Conservation (phyloP, 345 rosid species). For the Odontarrhena argentea region DNA sequence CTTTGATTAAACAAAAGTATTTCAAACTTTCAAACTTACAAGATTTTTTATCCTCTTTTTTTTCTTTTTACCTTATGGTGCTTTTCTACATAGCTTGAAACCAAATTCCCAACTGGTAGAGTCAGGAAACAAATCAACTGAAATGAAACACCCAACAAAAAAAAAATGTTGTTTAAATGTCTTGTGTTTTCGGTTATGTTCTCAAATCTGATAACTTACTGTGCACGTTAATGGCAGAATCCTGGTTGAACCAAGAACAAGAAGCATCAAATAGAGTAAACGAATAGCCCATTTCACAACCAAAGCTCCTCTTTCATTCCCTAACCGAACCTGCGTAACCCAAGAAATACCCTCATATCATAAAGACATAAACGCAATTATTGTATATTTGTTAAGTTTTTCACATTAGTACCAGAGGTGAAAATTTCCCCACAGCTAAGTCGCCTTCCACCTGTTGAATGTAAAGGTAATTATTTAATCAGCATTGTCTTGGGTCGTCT, state of each 20-base stretch:
- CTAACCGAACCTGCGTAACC: conserved; percentile 65
- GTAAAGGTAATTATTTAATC: neutral
- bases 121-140: conserved; percentile 79
- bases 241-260: conserved; percentile 56
- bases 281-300: conserved; percentile 54
- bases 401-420: conserved; percentile 66
- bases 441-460: conserved; percentile 72
- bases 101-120: conserved; percentile 65
- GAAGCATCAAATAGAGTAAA: conserved; percentile 50
- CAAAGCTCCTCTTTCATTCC: conserved; percentile 63
- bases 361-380: neutral
- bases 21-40: neutral
- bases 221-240: conserved; percentile 64
- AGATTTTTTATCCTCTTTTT: neutral
- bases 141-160: conserved; percentile 41
- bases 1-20: neutral
- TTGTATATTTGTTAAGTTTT: neutral
- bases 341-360: neutral
- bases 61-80: conserved; percentile 62
- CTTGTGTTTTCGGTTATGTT: neutral
- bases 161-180: neutral
- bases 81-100: conserved; percentile 65
- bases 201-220: conserved; percentile 52
- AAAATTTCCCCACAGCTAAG: conserved; percentile 64
- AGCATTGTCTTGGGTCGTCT: neutral